Conservation (phyloP, 208 protist genomes). For the Crithidia expoeki region DNA sequence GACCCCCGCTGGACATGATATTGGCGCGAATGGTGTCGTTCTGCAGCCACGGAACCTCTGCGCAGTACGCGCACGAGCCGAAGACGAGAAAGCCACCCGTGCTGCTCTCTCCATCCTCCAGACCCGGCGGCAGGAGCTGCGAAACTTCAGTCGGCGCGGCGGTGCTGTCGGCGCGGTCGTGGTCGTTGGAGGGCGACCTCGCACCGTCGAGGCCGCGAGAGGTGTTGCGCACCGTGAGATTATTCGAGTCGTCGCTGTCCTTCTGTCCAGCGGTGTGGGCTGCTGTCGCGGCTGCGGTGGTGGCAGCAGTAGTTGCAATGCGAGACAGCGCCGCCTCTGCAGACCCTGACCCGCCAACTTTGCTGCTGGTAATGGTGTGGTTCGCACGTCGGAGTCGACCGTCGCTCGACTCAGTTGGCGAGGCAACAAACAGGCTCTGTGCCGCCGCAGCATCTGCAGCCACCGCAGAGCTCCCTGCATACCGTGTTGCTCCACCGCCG, state of each 20-base stretch:
- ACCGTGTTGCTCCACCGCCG: neutral
- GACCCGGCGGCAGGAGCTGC: conserved; percentile 7
- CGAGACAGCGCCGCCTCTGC: conserved; percentile 1
- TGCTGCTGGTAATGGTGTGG: neutral
- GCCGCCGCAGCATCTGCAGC: neutral
- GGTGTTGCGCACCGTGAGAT: neutral
- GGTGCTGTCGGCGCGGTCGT: conserved; percentile 11
- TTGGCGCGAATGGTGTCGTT: conserved; percentile 94
- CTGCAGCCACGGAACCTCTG: conserved; percentile 89
- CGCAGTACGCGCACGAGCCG: conserved; percentile 71
- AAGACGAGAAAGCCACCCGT: conserved; percentile 70
- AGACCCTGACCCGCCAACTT: neutral
- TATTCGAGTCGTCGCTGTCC: conserved; percentile 12
- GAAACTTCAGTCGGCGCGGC: conserved; percentile 20
- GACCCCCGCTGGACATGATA: conserved; percentile 76
- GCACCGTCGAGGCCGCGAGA: neutral
- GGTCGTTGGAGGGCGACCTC: conserved; percentile 13
- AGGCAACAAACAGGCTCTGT: conserved; percentile 25
- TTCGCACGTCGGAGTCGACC: neutral
- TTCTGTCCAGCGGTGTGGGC: neutral
- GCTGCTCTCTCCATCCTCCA: conserved; percentile 24
- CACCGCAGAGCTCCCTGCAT: neutral
- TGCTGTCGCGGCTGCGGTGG: neutral
- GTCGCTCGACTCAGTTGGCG: conserved; percentile 19
- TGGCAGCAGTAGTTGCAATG: conserved; percentile 3